Evolutionary conservation across 345 rosid species (phyloP).

Genomic region (Gossypium mustelinum): DNA sequence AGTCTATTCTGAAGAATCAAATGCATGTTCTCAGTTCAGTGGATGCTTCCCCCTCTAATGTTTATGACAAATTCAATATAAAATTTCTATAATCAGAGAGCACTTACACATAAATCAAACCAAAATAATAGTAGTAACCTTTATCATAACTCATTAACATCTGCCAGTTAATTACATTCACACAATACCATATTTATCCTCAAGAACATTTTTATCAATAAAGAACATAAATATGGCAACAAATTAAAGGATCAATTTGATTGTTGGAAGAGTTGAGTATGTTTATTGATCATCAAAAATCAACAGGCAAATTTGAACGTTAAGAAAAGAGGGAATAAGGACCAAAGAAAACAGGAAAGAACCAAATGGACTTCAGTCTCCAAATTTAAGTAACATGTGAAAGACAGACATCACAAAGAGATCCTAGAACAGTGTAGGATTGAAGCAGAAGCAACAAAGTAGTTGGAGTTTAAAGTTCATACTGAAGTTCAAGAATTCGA

Average conservation of each 20-base stretch:
- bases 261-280: background rate
- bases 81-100: background rate
- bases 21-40: background rate
- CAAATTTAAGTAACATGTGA: background rate
- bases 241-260: background rate
- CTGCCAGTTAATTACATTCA: background rate
- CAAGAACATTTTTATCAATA: background rate
- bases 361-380: background rate
- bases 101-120: background rate
- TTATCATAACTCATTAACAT: background rate
- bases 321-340: background rate
- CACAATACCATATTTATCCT: background rate
- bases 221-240: background rate
- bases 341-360: background rate
- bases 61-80: background rate
- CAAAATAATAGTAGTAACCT: background rate
- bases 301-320: background rate
- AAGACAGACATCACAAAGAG: background rate
- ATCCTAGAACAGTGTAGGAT: background rate
- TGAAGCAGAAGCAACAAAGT: conserved; percentile 2
- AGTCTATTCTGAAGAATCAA: background rate
- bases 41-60: background rate
- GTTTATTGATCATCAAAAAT: background rate
- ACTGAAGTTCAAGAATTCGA: conserved; percentile 61
- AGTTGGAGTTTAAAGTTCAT: conserved; percentile 16